Conservation (phyloP, 2,329 filamentous ascomycete species). For the Exophiala xenobiotica region DNA sequence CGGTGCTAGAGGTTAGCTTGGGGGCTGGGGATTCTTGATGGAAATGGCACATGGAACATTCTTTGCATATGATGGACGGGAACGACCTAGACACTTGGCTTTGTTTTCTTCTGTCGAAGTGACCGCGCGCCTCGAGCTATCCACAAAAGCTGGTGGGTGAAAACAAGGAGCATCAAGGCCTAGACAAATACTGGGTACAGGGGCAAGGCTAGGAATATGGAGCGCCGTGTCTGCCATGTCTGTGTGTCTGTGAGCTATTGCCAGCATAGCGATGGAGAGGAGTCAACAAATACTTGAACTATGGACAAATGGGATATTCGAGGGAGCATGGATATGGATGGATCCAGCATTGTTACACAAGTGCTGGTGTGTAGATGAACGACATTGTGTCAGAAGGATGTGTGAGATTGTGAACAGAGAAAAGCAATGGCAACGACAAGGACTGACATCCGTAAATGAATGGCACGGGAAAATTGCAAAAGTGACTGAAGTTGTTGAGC, state of each 20-base stretch:
- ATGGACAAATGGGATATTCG: conserved; percentile 7
- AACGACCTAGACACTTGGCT: conserved; percentile 24
- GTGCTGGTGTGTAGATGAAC: too few relatives aligned
- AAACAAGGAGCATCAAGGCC: conserved; percentile 25
- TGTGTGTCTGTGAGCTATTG: conserved; percentile 23
- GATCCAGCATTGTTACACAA: too few relatives aligned
- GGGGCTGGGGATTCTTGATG: conserved; percentile 17
- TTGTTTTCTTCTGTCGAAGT: conserved; percentile 16
- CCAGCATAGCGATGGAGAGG: conserved; percentile 26
- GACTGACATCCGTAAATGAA: too few relatives aligned
- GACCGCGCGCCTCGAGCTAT: neutral
- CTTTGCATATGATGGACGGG: conserved; percentile 29
- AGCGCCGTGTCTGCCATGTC: conserved; percentile 7
- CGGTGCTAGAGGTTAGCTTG: conserved; percentile 25
- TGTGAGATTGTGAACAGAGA: neutral
- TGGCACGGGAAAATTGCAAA: too few relatives aligned
- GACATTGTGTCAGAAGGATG: too few relatives aligned
- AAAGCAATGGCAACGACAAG: too few relatives aligned
- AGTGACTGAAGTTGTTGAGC: too few relatives aligned
- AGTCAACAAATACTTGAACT: neutral
- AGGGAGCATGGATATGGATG: too few relatives aligned
- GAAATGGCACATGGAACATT: conserved; percentile 21
- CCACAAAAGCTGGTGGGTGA: conserved; percentile 3
- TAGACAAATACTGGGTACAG: conserved; percentile 23
- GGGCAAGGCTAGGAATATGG: conserved; percentile 10